Evolutionary conservation across 345 rosid genomes (phyloP).

Genomic region (Physaria fendleri): DNA sequence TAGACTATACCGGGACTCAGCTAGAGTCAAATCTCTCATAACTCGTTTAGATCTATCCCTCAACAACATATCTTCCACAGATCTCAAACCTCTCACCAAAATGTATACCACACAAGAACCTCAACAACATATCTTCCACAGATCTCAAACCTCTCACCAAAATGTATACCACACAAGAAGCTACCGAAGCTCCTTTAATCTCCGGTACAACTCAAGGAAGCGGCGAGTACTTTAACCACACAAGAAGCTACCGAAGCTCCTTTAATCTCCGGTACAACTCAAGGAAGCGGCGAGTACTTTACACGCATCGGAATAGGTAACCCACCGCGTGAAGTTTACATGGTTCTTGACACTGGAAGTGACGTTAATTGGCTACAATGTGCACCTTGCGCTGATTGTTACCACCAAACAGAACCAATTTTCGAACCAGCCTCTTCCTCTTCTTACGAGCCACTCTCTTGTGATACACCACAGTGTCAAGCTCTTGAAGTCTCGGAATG

Average conservation of each 20-base stretch:
- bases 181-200: slow-evolving; percentile 47
- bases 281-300: slow-evolving; percentile 96
- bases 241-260: slow-evolving; percentile 42
- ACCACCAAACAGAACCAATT: slow-evolving; percentile 80
- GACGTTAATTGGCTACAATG: slow-evolving; percentile 93
- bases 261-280: slow-evolving; percentile 65
- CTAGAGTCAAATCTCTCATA: slow-evolving; percentile 50
- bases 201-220: slow-evolving; percentile 87
- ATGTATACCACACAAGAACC: neutral
- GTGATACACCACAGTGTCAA: slow-evolving; percentile 51
- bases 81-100: slow-evolving; percentile 41
- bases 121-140: too few relatives aligned
- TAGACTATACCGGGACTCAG: slow-evolving; percentile 64
- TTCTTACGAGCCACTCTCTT: slow-evolving; percentile 57
- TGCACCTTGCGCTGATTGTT: slow-evolving; percentile 81
- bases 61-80: slow-evolving; percentile 35
- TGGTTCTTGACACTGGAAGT: slow-evolving; percentile 88
- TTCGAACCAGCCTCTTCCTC: slow-evolving; percentile 67
- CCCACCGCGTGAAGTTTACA: slow-evolving; percentile 58
- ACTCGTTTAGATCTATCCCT: slow-evolving; percentile 50
- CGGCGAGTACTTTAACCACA: slow-evolving; percentile 93
- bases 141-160: too few relatives aligned
- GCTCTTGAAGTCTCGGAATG: slow-evolving; percentile 68
- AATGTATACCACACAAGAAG: too few relatives aligned
- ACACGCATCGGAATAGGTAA: slow-evolving; percentile 73